Base-by-base conservation (phyloP, 1,284 basidiomycete species). In the Cryptococcus sp. region DNA sequence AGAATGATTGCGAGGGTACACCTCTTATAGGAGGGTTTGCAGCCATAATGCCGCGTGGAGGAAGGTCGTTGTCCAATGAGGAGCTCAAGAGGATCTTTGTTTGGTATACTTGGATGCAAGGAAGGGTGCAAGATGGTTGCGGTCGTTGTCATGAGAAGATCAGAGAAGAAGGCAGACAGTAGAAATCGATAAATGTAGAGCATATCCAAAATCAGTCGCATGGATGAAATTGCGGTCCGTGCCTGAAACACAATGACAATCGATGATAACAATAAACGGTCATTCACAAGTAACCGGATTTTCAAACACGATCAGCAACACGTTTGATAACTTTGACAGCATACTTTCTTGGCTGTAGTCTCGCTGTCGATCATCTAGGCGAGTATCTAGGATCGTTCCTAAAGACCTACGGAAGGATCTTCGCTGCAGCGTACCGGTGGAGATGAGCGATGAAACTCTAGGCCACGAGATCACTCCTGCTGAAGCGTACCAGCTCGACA, bases 401-500 rank as follows among this genome's bases (percentile, higher is more conserved):
- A 7, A 10, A 34, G 29, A 34, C 29, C 2, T 34, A 34, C 8
- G 5, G 26, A 29, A 5, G 5, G 26, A 5, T 34, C 8, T 34
- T 7, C 29, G 29, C 29, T 34, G n/a, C n/a, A n/a, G n/a, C n/a
- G n/a, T n/a, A n/a, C n/a, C n/a, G 8, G 29, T 34, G 29, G 29
- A 34, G 8, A 34, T 34, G 29, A 34, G 29, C 29, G 29, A 34
- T 34, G 8, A 10, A 34, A 34, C 29, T 34, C 49, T 52, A 2
- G 52, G 61, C 17, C 64, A 64, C 29, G 64, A 66, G 57, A 59
- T 70, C 46, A 62, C 39, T 1, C 66, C 66, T 17, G 63, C 47
- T 7, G 73, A 75, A 53, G 70, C 70, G 16, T 75, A 75, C 58
- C 68, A 73, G 50, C 61, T 75, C 8, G 74, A 75, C 59, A 69